Conservation (phyloP, 768 basidiomycete genomes). For the Collybia sp. region DNA sequence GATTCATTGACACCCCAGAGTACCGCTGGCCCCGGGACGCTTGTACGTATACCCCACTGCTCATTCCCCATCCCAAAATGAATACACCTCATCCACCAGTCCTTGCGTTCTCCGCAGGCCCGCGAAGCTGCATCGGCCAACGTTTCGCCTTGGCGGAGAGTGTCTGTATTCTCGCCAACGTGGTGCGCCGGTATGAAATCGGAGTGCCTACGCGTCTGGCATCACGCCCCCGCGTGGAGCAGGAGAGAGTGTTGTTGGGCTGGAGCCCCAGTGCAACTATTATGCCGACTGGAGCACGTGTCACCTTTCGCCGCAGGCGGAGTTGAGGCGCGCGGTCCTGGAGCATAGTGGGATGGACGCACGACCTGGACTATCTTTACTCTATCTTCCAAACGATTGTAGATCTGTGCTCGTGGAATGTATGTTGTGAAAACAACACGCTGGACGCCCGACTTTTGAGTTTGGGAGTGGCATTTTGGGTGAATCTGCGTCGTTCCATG, state of each 20-base stretch:
- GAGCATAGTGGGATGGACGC: no score
- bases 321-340: no score
- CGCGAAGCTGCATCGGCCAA: constrained; percentile 44
- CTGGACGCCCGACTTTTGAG: no score
- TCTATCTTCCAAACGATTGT: no score
- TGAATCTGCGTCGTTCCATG: no score
- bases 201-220: constrained; percentile 30
- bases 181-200: constrained; percentile 37
- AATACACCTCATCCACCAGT: constrained; percentile 20
- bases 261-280: constrained; percentile 33
- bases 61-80: background rate
- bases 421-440: no score
- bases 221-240: constrained; percentile 20
- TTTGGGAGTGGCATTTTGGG: no score
- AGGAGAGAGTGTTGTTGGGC: constrained; percentile 23
- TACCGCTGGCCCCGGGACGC: constrained; percentile 51
- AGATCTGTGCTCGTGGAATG: no score
- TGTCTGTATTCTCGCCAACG: constrained; percentile 35
- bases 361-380: no score
- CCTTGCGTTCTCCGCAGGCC: constrained; percentile 39
- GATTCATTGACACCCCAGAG: constrained; percentile 43
- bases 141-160: constrained; percentile 40
- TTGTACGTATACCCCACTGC: constrained; percentile 23
- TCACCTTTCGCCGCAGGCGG: constrained; percentile 10
- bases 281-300: constrained; percentile 25